Evolutionary conservation across 2,329 filamentous ascomycete genomes (phyloP), one percentile per base, ranked within the genome.

Genomic region (Sporothrix pallida): DNA sequence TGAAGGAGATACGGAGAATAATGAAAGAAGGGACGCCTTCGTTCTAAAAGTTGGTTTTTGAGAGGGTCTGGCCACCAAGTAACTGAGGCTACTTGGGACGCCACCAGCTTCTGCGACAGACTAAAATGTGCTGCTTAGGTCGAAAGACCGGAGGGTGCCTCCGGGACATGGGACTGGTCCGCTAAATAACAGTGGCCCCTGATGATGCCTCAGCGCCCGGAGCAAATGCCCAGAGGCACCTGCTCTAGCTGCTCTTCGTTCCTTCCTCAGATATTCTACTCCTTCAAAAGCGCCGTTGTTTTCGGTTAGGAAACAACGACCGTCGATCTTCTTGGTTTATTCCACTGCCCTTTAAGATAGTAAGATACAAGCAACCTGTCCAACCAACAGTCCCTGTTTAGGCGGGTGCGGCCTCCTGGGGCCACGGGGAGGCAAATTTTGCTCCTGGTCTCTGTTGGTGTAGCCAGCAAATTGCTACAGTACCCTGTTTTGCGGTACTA

Each of bases 151-250:
- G 52, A 56, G 52, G 3, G 42, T 67, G 20, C 63, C 12, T 67
- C 44, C 23, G 8, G n/a, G 63, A 50, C 42, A 67, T 48, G 42
- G 62, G 58, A 63, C 58, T 63, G 58, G 58, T 13, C 17, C 31
- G 31, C 58, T 17, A 63, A n/a, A 42, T 8, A 63, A 44, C n/a
- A 44, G 42, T 26, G 42, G 62, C 10, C 42, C n/a, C 20, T 17
- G n/a, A 48, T 17, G 17, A 23, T 44, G 62, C 62, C 62, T 23
- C 62, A 48, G n/a, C n/a, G 42, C 42, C 42, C 62, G 62, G 62
- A 48, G 62, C 42, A 67, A 48, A 26, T 48, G 42, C n/a, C 62
- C 62, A 46, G 42, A 26, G n/a, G 42, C 60, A 65, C 37, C 37
- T 44, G 44, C n/a, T 37, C 15, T n/a, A 50, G 48, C 13, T 15